Evolutionary conservation across 805 yeast species (phyloP).

Genomic region (Candida hispaniensis): DNA sequence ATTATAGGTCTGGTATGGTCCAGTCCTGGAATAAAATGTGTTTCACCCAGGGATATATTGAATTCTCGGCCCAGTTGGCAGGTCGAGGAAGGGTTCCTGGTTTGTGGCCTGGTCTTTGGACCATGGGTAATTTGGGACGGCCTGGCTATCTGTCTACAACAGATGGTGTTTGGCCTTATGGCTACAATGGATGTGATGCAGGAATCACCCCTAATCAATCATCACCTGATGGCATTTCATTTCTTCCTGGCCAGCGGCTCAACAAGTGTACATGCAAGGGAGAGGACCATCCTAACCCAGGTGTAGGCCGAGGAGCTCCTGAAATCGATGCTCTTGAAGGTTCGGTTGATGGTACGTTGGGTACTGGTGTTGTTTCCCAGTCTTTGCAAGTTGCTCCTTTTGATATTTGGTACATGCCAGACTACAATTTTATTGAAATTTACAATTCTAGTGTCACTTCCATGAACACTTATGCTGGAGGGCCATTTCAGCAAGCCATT

Average conservation of each 20-base stretch:
- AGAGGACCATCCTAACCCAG: slow-evolving; percentile 79
- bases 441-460: slow-evolving; percentile 57
- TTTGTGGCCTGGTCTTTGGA: slow-evolving; percentile 95
- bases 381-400: slow-evolving; percentile 88
- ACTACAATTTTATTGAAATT: slow-evolving; percentile 67
- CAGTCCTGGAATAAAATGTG: slow-evolving; percentile 90
- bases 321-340: slow-evolving; percentile 91
- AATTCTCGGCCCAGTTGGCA: slow-evolving; percentile 67
- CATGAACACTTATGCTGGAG: slow-evolving; percentile 86
- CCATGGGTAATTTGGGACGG: slow-evolving; percentile 85
- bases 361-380: slow-evolving; percentile 70
- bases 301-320: slow-evolving; percentile 89
- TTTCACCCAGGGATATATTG: slow-evolving; percentile 73
- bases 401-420: slow-evolving; percentile 91
- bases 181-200: slow-evolving; percentile 79
- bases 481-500: slow-evolving; percentile 88
- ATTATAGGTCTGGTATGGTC: slow-evolving; percentile 82
- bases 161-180: slow-evolving; percentile 93
- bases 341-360: slow-evolving; percentile 38
- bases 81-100: slow-evolving; percentile 71
- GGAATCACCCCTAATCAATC: slow-evolving; percentile 96
- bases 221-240: slow-evolving; percentile 78
- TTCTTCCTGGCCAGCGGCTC: slow-evolving; percentile 74
- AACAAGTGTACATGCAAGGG: slow-evolving; percentile 69
- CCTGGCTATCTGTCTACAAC: slow-evolving; percentile 83